Conservation (phyloP, 805 yeast genomes). For the Candida argentea region DNA sequence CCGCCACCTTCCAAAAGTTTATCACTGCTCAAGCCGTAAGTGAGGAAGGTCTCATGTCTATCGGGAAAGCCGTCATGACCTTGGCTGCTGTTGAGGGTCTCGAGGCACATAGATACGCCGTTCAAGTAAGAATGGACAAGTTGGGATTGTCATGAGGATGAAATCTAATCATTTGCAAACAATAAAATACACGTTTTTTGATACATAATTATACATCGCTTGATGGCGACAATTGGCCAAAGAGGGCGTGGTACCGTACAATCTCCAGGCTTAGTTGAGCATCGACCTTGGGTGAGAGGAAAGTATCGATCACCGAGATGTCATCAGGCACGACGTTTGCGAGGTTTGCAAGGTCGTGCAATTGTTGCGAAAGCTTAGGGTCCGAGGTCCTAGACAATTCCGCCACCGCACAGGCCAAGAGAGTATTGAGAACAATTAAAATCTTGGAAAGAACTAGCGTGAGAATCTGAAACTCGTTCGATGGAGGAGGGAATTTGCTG, state of each 20-base stretch:
- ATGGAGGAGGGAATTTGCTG: constrained; percentile 19
- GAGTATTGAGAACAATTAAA: constrained; percentile 27
- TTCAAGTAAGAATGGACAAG: constrained; percentile 84
- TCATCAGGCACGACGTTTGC: constrained; percentile 25
- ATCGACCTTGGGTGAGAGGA: constrained; percentile 25
- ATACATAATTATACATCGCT: constrained; percentile 1
- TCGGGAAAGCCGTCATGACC: constrained; percentile 95
- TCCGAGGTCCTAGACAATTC: constrained; percentile 6
- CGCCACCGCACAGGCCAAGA: constrained; percentile 18
- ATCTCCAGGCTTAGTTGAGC: constrained; percentile 27
- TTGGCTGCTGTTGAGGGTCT: constrained; percentile 94
- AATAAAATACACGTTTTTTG: not conserved
- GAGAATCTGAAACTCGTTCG: constrained; percentile 24
- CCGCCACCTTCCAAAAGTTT: constrained; percentile 90
- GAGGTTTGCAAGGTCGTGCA: constrained; percentile 8
- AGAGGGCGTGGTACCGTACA: constrained; percentile 20
- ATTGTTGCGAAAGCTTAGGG: constrained; percentile 2
- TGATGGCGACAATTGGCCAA: constrained; percentile 8
- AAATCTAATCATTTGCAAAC: not conserved
- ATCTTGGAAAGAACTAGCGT: constrained; percentile 23
- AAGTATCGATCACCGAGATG: constrained; percentile 24
- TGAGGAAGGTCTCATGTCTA: constrained; percentile 71
- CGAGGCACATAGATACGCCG: constrained; percentile 96
- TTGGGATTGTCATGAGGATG: constrained; percentile 40
- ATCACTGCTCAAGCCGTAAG: constrained; percentile 90